Conservation (phyloP, 2,329 filamentous ascomycete genomes). For the Penicillium concentricum region DNA sequence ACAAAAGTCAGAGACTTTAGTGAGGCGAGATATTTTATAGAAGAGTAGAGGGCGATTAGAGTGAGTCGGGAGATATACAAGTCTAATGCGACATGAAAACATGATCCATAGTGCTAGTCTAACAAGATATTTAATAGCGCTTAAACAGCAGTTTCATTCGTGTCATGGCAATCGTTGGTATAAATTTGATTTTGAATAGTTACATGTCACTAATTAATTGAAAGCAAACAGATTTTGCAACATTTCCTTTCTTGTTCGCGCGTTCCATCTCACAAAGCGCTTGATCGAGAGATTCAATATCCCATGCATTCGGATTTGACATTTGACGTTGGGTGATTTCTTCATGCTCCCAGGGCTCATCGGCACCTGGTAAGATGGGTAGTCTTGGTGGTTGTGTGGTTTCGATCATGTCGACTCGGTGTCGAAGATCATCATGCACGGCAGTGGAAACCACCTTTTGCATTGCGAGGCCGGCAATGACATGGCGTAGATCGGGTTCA, state of each 20-base stretch:
- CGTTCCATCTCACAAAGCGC: slow-evolving; percentile 17
- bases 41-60: neutral
- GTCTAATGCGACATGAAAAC: neutral
- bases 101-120: neutral
- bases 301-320: slow-evolving; percentile 3
- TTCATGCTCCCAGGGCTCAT: slow-evolving; percentile 13
- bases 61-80: neutral
- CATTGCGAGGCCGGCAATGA: slow-evolving; percentile 22
- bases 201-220: slow-evolving; percentile 20
- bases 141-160: neutral
- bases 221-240: slow-evolving; percentile 20
- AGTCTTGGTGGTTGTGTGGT: slow-evolving; percentile 1
- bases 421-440: slow-evolving; percentile 14
- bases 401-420: slow-evolving; percentile 15
- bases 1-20: neutral
- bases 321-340: neutral
- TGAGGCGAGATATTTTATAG: neutral
- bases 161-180: neutral
- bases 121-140: neutral
- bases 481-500: slow-evolving; percentile 21
- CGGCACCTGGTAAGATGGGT: slow-evolving; percentile 13
- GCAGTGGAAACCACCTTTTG: slow-evolving; percentile 13
- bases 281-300: slow-evolving; percentile 17
- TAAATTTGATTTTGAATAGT: neutral
- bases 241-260: slow-evolving; percentile 12